These are phyloP conservation scores for Fraxinus floribunda DNA, from an alignment of 305 asterid species.

Conservation along the genomic window DNA sequence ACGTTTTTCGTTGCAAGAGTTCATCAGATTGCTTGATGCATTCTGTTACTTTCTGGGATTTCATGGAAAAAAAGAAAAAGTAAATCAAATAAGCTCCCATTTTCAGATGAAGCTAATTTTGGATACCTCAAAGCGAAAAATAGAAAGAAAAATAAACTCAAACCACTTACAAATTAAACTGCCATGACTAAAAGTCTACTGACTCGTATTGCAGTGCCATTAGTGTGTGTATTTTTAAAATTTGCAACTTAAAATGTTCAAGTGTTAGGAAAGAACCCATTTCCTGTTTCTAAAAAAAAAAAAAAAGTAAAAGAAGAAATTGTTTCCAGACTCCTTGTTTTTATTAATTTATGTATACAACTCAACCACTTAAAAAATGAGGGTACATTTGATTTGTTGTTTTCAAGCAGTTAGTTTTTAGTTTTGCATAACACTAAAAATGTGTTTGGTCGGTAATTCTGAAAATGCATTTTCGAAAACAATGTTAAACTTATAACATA, in stretches of 20 bases:
- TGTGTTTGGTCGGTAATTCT: not conserved
- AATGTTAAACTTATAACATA: not conserved
- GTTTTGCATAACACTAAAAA: not conserved
- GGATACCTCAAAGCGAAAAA: constrained; percentile 1
- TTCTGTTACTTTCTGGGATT: constrained; percentile 67
- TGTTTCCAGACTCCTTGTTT: not conserved
- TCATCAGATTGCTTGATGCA: constrained; percentile 62
- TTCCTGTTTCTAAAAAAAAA: not conserved
- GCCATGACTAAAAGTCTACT: not conserved
- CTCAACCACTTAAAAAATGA: not conserved
- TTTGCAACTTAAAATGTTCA: not conserved
- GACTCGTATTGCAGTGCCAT: not conserved
- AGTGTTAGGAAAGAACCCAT: not conserved
- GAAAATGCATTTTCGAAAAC: not conserved
- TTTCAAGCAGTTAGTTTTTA: not conserved
- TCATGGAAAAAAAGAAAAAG: constrained; percentile 11
- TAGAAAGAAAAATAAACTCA: not conserved
- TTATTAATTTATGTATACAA: not conserved
- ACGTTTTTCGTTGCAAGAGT: constrained; percentile 51
- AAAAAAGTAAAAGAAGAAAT: not conserved
- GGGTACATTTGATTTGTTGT: not conserved
- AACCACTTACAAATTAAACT: not conserved
- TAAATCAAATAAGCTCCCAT: constrained; percentile 11
- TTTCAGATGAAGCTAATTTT: not conserved
- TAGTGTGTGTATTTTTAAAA: not conserved